Conservation (phyloP, 805 yeast species). For the Starmerella lactis-condensi region DNA sequence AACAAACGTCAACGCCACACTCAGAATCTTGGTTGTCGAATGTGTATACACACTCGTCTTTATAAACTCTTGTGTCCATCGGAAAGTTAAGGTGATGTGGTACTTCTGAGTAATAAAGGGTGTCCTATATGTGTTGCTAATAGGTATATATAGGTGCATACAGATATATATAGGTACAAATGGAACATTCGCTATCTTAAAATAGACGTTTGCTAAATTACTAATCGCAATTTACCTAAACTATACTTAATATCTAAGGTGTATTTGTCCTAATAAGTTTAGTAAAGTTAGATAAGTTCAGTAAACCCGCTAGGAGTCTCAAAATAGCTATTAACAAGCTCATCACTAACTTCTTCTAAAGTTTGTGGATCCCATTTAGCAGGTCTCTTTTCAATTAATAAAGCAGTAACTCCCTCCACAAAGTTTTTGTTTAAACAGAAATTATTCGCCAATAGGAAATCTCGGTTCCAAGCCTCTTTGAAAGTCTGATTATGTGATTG, state of each 20-base stretch:
- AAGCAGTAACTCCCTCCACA: slow-evolving; percentile 31
- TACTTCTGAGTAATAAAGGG: too few relatives aligned
- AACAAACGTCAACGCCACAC: slow-evolving; percentile 55
- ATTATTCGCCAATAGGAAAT: slow-evolving; percentile 58
- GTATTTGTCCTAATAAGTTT: too few relatives aligned
- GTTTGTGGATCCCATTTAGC: slow-evolving; percentile 35
- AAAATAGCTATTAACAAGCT: slow-evolving; percentile 18
- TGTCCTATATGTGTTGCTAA: too few relatives aligned
- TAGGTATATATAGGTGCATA: too few relatives aligned
- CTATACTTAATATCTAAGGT: too few relatives aligned
- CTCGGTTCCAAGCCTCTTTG: slow-evolving; percentile 48
- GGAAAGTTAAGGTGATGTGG: too few relatives aligned
- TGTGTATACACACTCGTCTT: slow-evolving; percentile 81
- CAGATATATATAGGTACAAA: too few relatives aligned
- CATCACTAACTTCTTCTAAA: slow-evolving; percentile 23
- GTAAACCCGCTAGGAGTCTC: slow-evolving; percentile 19
- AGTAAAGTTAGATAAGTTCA: too few relatives aligned
- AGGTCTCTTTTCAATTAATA: slow-evolving; percentile 34
- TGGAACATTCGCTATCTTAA: too few relatives aligned
- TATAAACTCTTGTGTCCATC: slow-evolving; percentile 41
- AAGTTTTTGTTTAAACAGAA: slow-evolving; percentile 51
- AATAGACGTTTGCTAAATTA: too few relatives aligned
- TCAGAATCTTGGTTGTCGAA: slow-evolving; percentile 45
- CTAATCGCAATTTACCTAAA: too few relatives aligned
- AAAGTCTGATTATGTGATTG: slow-evolving; percentile 41